Evolutionary conservation across 2,329 filamentous ascomycete species (phyloP), one percentile per base, ranked within the genome.

Genomic region (Mycocentrospora acerina): DNA sequence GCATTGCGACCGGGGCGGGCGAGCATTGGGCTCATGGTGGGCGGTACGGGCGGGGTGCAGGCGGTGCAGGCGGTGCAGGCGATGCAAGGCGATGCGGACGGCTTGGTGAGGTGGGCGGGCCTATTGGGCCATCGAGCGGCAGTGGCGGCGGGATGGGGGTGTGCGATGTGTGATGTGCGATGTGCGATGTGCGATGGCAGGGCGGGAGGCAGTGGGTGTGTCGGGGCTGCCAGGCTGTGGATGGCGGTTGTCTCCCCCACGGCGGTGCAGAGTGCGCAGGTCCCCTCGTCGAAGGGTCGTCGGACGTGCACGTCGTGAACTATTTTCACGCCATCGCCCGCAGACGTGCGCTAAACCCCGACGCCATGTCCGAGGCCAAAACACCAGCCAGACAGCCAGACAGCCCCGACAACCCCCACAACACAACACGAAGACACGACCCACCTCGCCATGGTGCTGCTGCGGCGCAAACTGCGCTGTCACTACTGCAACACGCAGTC

Each of bases 21-120:
- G 46, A 51, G 37, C 32, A 59, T 35, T 49, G 53, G 59, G 46
- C 40, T 55, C 59, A 57, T 64, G 42, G 60, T 62, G 77, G 42
- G 69, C 64, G 38, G 76, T 79, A 70, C 85, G 81, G 65, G 79
- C 81, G 32, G 26, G 40, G 38, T 15, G 37, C 31, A 32, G 43
- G 36, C 39, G 14, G 19, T n/a, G 24, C 33, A 24, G 48, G 49
- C 37, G 25, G 33, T 24, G 12, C 7, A 25, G 25, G 13, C 6
- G 25, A 6, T 12, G 25, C 25, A 27, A 12, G 13, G 25, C 25
- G 5, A 14, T 14, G 25, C 6, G 25, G 25, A 4, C 11, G 25
- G 25, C 12, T 16, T 25, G 24, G 45, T 33, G 37, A 36, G 31
- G 35, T 29, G 30, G 45, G 46, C 46, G 47, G 48, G 48, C 56